Percentiles rank a stretch among this genome's conserved stretches.
Conservation (phyloP, 257 asterid genomes). For the Solanum sejunctum region DNA sequence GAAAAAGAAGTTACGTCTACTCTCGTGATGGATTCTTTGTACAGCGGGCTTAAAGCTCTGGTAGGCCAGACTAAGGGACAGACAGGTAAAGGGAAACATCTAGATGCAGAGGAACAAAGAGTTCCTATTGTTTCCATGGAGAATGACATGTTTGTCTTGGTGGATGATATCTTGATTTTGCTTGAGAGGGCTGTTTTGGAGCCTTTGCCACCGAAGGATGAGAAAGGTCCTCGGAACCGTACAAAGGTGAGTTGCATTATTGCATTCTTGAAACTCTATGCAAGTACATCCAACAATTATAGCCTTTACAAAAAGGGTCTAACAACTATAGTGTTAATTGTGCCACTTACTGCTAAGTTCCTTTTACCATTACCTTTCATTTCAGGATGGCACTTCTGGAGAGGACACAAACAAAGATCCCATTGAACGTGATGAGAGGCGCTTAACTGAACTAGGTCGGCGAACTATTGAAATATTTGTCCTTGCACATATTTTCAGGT, state of each 20-base stretch:
- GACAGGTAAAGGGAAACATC: conserved; percentile 40
- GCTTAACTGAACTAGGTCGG: conserved; percentile 90
- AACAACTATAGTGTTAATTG: not conserved
- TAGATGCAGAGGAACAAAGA: conserved; percentile 42
- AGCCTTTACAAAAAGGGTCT: not conserved
- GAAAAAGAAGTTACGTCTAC: conserved; percentile 96
- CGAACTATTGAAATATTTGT: conserved; percentile 87
- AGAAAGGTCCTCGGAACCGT: conserved; percentile 94
- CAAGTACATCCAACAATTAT: not conserved
- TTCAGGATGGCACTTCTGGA: conserved; percentile 70
- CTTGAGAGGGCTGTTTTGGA: conserved; percentile 87
- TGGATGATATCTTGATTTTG: conserved; percentile 68
- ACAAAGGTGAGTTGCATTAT: conserved; percentile 42
- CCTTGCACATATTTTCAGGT: conserved; percentile 87
- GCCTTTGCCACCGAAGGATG: conserved; percentile 92
- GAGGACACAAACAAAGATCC: conserved; percentile 71
- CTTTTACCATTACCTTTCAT: not conserved
- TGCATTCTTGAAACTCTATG: not conserved
- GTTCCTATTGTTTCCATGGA: conserved; percentile 56
- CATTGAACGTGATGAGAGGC: conserved; percentile 76
- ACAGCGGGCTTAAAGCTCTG: conserved; percentile 87
- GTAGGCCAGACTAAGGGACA: conserved; percentile 63
- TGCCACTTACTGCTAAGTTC: not conserved
- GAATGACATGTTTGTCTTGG: conserved; percentile 63
- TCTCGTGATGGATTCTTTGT: conserved; percentile 89